phyloP scores from a whole-genome alignment of 257 asterid species.

The Gardenia jasminoides region DNA sequence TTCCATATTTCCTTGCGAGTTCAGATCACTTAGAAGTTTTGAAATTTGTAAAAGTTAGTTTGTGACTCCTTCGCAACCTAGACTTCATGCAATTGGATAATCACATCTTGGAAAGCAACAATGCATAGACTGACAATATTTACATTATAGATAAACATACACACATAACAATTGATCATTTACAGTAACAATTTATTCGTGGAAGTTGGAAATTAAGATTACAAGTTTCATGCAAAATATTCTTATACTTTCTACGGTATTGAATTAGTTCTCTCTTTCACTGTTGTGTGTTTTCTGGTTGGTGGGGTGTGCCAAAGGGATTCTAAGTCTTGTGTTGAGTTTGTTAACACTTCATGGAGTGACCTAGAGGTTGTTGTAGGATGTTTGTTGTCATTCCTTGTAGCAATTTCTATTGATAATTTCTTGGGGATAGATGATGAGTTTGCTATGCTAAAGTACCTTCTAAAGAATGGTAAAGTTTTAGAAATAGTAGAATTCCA shows the following conservation, averaged over 20 bases:
- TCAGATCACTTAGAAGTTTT: neutral
- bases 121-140: too few species aligned
- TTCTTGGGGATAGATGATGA: neutral
- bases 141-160: too few species aligned
- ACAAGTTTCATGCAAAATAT: too few species aligned
- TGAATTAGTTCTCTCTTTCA: too few species aligned
- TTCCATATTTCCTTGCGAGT: neutral
- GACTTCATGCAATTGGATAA: too few species aligned
- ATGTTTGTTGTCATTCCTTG: neutral
- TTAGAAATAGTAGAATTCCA: neutral
- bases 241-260: neutral
- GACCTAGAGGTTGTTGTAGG: neutral
- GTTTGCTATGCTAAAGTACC: neutral
- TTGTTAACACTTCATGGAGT: neutral
- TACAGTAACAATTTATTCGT: too few species aligned
- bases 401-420: neutral
- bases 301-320: neutral
- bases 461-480: neutral
- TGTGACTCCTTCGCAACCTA: neutral
- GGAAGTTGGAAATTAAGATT: too few species aligned
- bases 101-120: too few species aligned
- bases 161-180: too few species aligned
- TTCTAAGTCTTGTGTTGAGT: neutral
- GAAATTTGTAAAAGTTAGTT: neutral
- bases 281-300: neutral